phyloP scores from a whole-genome alignment of 2,329 filamentous ascomycete species.

The Dactylellina cionopaga region DNA sequence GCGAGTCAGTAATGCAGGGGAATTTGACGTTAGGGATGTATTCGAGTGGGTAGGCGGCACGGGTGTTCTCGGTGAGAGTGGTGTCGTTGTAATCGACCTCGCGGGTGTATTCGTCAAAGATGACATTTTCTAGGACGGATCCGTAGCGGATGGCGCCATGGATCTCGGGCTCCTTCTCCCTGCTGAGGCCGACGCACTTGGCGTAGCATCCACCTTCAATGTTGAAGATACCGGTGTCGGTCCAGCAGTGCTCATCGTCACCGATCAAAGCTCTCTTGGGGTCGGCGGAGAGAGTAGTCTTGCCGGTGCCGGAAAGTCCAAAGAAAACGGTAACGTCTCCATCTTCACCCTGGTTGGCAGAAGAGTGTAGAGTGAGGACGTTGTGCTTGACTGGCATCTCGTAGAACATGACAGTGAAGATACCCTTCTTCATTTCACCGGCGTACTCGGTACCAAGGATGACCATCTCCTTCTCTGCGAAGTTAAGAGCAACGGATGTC shows the following conservation, averaged over 20 bases:
- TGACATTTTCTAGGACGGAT: constrained; percentile 97
- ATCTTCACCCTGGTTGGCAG: constrained; percentile 92
- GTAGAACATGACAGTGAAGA: constrained; percentile 99
- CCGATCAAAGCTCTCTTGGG: constrained; percentile 95
- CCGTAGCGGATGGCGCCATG: constrained; percentile 95
- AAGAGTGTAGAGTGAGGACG: constrained; percentile 96
- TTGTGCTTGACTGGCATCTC: constrained; percentile 99
- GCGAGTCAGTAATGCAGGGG: constrained; percentile 84
- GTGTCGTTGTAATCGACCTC: constrained; percentile 94
- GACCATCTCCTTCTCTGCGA: constrained; percentile 99
- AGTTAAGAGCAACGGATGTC: constrained; percentile 98
- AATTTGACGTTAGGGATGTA: constrained; percentile 99
- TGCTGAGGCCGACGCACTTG: constrained; percentile 96
- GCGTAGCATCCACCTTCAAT: constrained; percentile 99
- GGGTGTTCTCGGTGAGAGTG: constrained; percentile 97
- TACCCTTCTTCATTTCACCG: constrained; percentile 96
- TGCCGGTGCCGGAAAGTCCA: constrained; percentile 96
- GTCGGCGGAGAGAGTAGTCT: constrained; percentile 97
- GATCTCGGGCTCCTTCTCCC: constrained; percentile 99
- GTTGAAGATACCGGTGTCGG: constrained; percentile 96
- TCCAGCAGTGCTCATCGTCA: constrained; percentile 99
- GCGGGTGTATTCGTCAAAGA: constrained; percentile 90
- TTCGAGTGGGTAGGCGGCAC: constrained; percentile 95
- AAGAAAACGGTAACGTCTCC: constrained; percentile 99
- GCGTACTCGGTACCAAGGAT: constrained; percentile 99